These are phyloP conservation scores for Auriscalpium orientale DNA, from an alignment of 768 basidiomycete species.

Conservation along the genomic window DNA sequence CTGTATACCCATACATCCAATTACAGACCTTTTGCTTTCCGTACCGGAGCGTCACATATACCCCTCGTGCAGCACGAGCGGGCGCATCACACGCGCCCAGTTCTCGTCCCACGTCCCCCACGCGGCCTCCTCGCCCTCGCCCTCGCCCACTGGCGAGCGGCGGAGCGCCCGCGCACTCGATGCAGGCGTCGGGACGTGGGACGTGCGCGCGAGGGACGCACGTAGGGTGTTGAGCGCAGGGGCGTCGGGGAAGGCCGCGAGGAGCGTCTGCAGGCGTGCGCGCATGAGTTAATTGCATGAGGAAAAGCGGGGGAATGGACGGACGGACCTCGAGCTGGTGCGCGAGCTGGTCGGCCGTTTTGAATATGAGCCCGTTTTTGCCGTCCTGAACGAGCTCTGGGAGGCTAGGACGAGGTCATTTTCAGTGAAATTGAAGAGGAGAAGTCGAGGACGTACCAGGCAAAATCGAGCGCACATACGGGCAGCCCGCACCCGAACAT, in stretches of 20 bases:
- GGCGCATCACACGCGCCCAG: conserved; percentile 16
- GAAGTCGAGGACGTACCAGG: conserved; percentile 49
- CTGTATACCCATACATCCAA: too few species aligned
- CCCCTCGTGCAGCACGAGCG: neutral
- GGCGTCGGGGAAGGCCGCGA: conserved; percentile 8
- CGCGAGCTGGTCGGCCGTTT: conserved; percentile 57
- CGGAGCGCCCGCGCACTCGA: neutral
- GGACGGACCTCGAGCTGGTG: conserved; percentile 57
- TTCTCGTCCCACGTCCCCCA: conserved; percentile 17
- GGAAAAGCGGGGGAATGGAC: neutral
- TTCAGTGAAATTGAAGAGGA: neutral
- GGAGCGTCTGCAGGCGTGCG: conserved; percentile 3
- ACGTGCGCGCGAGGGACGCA: conserved; percentile 1
- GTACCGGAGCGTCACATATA: too few species aligned
- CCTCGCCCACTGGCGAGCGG: neutral
- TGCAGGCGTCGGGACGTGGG: neutral
- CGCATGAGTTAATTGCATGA: neutral
- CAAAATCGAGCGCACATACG: conserved; percentile 83
- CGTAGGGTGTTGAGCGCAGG: conserved; percentile 7
- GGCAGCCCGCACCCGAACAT: conserved; percentile 98
- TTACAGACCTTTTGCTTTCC: too few species aligned
- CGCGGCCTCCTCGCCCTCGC: conserved; percentile 4
- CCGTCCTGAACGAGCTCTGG: conserved; percentile 81
- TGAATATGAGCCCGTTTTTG: conserved; percentile 78
- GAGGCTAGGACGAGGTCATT: conserved; percentile 44